Evolutionary conservation across 2,329 filamentous ascomycete species (phyloP), one percentile per base, ranked within the genome.

Genomic region (Aspergillus hortae): DNA sequence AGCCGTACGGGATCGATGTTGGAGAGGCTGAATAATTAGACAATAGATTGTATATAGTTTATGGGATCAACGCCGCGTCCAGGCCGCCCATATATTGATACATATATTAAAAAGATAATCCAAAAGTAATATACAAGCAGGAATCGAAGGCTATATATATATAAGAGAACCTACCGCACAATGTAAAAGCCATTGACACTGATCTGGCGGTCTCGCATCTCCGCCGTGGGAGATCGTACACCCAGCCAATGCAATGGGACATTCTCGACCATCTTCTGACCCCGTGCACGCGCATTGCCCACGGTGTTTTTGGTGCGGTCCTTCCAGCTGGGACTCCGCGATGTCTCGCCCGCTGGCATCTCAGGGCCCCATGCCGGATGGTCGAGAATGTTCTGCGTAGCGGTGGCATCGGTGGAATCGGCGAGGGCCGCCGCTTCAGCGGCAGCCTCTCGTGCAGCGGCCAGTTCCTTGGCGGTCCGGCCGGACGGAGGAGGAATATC

Each of bases 231-330:
- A 11, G 77, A 81, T 47, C 85, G 74, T 41, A 88, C 74, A 0
- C 85, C 85, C 3, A 79, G 73, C 60, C 73, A 73, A 62, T 87
- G 82, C 43, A 85, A 59, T 2, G 84, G 84, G 3, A 87, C 72
- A 49, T 75, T 74, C 54, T 86, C 83, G 6, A 86, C 73, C 36
- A 76, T 72, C 53, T 74, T 77, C 67, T 85, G 81, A 2, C 81
- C 73, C 17, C 68, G 74, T 14, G 75, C 72, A 21, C 80, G 73
- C 2, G 75, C 69, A 47, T 77, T 77, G 1, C 84, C 65, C 1
- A 77, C 72, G 55, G 81, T 74, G 14, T 74, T 71, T 36, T 80
- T 78, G 7, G 70, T 76, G 48, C 74, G 73, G 35, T 76, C 70
- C 21, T 75, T 73, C 61, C 56, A 46, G 38, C 11, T n/a, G 49